phyloP scores from a whole-genome alignment of 169 alveolate genomes.

The Plasmodium falciparum region DNA sequence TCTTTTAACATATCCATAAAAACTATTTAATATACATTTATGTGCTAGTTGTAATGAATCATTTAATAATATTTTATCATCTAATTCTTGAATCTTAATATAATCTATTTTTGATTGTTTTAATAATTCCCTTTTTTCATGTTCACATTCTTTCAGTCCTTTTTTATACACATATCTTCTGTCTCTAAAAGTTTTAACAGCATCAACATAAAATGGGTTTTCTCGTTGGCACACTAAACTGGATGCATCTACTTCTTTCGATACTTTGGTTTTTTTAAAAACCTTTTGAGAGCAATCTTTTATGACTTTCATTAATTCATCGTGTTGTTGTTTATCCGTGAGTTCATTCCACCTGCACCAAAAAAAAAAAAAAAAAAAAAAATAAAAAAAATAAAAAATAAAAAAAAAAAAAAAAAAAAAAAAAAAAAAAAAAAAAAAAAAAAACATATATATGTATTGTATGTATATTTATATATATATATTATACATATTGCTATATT shows the following conservation, averaged over 20 bases:
- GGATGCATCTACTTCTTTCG: constrained; percentile 83
- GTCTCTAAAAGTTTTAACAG: constrained; percentile 96
- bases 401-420: not conserved
- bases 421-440: not conserved
- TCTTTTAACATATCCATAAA: constrained; percentile 99
- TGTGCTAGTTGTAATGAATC: constrained; percentile 99
- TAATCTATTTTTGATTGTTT: constrained; percentile 86
- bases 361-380: not conserved
- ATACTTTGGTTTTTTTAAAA: constrained; percentile 80
- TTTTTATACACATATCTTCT: constrained; percentile 97
- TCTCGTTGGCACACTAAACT: constrained; percentile 98
- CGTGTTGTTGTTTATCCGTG: constrained; percentile 89
- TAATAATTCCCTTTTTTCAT: constrained; percentile 85
- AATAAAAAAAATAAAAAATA: not conserved
- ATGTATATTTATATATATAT: not conserved
- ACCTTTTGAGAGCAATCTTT: constrained; percentile 88
- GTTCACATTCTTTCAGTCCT: constrained; percentile 89
- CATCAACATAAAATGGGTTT: constrained; percentile 97
- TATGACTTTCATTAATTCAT: constrained; percentile 91
- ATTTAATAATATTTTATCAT: constrained; percentile 91
- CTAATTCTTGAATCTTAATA: constrained; percentile 90
- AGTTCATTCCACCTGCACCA: constrained; percentile 85
- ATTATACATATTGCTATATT: not conserved
- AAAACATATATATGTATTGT: not conserved
- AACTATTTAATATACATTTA: constrained; percentile 98